Base-by-base conservation (phyloP, 2,329 filamentous ascomycete genomes). In the Juglanconis sp. region DNA sequence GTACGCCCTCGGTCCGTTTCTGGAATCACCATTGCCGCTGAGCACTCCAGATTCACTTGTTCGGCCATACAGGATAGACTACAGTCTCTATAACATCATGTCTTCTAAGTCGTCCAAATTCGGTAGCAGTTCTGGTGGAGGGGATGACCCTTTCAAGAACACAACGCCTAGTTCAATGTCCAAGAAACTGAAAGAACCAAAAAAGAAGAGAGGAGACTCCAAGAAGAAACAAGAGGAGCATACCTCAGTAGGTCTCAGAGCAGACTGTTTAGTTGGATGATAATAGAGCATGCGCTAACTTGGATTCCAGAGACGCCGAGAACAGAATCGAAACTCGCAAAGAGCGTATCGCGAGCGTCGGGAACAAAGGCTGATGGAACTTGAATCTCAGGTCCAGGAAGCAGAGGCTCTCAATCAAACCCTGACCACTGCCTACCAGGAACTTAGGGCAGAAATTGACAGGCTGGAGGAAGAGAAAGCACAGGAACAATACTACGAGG, bases 371-470 rank as follows among this genome's bases (percentile, higher is more conserved):
- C 58, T 63, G 34, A 34, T 47, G 17, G 61, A 63, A 24, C 61
- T 63, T 17, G 61, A 63, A 40, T 34, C 24, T 8, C 61, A 63
- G 30, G 61, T 63, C 9, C 61, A 61, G 34, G 57, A 63, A 34
- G 61, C 61, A 0, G 61, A 63, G 51, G 40, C 44, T 44, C 47
- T 63, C 42, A 63, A 63, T 54, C 57, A 63, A 44, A 63, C 57
- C 17, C 58, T 63, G 44, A 56, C 57, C n/a, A n/a, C 61, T n/a
- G 61, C 61, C 34, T 63, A 63, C 34, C 57, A 60, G 50, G 58
- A 61, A 30, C 54, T 63, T 2, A 50, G 42, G 34, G 54, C 61
- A 5, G 61, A 63, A 51, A 61, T 63, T 24, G 61, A 61, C 50
- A 30, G 50, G 7, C 35, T 63, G 7, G 44, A 63, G 54, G 57